These are phyloP conservation scores for Jatropha multifida DNA, from an alignment of 441 rosid genomes.

Conservation along the genomic window DNA sequence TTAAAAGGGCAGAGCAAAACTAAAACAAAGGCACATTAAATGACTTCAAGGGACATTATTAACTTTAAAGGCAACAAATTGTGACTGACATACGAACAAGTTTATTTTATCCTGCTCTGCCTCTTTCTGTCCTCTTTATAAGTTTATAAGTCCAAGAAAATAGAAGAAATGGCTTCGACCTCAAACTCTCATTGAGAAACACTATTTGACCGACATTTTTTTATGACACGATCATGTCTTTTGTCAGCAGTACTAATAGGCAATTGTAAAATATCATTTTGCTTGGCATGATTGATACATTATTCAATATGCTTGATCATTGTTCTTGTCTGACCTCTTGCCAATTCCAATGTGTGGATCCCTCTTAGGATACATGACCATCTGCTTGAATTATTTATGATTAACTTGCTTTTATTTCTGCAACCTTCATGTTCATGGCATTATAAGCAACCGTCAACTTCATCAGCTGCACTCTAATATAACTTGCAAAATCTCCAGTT, in stretches of 20 bases:
- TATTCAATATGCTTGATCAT: background rate
- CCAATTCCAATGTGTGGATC: too few relatives aligned
- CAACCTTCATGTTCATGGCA: background rate
- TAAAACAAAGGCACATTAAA: background rate
- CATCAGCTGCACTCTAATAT: background rate
- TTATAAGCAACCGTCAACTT: background rate
- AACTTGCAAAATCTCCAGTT: background rate
- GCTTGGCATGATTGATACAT: background rate
- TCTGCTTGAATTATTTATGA: background rate
- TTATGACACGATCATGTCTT: too few relatives aligned
- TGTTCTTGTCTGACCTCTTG: too few relatives aligned
- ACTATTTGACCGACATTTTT: too few relatives aligned
- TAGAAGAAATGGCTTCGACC: background rate
- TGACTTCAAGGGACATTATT: background rate
- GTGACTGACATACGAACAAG: background rate
- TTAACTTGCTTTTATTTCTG: background rate
- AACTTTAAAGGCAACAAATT: too few relatives aligned
- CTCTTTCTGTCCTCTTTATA: background rate
- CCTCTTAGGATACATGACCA: background rate
- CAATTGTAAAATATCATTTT: too few relatives aligned
- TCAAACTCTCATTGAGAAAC: background rate
- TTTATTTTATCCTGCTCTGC: background rate
- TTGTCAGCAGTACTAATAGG: too few relatives aligned
- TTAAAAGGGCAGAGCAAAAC: background rate
- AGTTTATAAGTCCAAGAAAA: too few relatives aligned